Conservation (phyloP, 805 yeast species). For the Pichia phayaonensis region DNA sequence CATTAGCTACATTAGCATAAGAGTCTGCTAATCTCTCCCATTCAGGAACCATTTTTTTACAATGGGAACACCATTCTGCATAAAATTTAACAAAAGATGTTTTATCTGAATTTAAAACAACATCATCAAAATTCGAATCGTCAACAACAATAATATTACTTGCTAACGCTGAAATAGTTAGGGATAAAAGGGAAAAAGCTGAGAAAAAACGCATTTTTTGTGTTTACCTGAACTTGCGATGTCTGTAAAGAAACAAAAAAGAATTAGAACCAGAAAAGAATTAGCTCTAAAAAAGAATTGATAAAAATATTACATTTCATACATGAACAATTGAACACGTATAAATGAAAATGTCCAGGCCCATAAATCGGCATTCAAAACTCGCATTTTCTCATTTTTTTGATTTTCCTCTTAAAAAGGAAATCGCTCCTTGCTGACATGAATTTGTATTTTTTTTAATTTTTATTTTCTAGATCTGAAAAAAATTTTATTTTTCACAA, state of each 20-base stretch:
- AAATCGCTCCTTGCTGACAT: not conserved
- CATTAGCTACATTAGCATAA: conserved; percentile 14
- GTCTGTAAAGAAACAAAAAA: not conserved
- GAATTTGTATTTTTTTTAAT: not conserved
- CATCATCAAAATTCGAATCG: conserved; percentile 44
- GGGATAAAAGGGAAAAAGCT: not conserved
- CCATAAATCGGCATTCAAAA: not conserved
- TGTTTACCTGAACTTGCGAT: too few relatives aligned
- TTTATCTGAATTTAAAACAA: conserved; percentile 54
- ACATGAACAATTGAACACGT: not conserved
- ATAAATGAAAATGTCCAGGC: not conserved
- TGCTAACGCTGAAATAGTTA: conserved; percentile 2
- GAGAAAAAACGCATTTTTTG: conserved; percentile 1
- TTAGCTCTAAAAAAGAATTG: not conserved
- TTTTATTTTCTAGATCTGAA: not conserved
- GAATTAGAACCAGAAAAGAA: not conserved
- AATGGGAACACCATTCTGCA: conserved; percentile 71
- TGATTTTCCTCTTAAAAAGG: not conserved
- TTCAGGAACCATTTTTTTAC: conserved; percentile 49
- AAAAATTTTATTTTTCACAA: not conserved
- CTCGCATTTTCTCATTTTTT: not conserved
- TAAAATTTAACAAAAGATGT: conserved; percentile 70
- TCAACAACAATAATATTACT: conserved; percentile 34
- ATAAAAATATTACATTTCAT: too few relatives aligned
- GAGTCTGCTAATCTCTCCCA: conserved; percentile 27